Evolutionary conservation across 768 basidiomycete species (phyloP).

Genomic region (Paxillus rubicundulus): DNA sequence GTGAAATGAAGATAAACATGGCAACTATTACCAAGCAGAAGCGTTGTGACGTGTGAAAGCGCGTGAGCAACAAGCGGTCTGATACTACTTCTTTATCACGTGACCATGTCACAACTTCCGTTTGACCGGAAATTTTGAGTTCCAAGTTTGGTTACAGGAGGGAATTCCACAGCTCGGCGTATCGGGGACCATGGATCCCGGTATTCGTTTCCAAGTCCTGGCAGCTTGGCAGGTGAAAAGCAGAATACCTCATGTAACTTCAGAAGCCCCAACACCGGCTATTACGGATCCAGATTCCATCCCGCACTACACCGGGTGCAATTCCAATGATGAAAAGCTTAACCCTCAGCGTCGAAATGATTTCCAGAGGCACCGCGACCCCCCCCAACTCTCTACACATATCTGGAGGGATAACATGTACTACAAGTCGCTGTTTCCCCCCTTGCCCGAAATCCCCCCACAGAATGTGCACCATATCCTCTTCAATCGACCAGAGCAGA

Average conservation of each 20-base stretch:
- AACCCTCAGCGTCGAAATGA: neutral
- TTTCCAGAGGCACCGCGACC: neutral
- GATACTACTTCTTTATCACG: no score
- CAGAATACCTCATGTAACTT: neutral
- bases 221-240: no score
- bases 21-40: no score
- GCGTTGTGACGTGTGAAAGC: no score
- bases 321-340: neutral
- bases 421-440: constrained; percentile 56
- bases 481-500: constrained; percentile 54
- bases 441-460: constrained; percentile 46
- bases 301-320: neutral
- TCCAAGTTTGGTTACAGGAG: no score
- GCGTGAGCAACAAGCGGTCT: no score
- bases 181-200: no score
- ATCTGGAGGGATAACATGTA: constrained; percentile 39
- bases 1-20: no score
- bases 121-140: no score
- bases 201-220: no score
- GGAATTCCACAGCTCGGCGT: no score
- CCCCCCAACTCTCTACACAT: neutral
- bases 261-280: neutral
- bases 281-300: neutral
- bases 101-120: no score
- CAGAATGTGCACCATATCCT: constrained; percentile 55